Evolutionary conservation across 352 stramenopile species (phyloP), one percentile per base, ranked within the genome.

Genomic region (Globisporangium acanthophoron): DNA sequence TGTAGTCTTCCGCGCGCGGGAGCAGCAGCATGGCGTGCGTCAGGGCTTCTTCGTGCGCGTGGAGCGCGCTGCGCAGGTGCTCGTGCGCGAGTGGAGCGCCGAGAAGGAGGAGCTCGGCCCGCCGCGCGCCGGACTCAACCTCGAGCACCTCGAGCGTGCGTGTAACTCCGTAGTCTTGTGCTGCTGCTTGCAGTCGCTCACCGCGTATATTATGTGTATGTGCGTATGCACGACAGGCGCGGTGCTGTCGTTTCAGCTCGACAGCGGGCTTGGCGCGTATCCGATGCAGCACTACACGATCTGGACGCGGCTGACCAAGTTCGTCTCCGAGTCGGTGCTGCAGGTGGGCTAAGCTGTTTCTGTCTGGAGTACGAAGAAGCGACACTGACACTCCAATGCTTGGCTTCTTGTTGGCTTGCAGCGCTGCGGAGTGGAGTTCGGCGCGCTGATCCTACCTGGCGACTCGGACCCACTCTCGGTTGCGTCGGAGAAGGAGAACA

Each of bases 1-100:
- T 44, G 81, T 95, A 4, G 67, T 95, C 18, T 95, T 91, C 64
- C 78, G 80, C 11, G 79, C 85, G 18, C 71, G 70, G 8, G 80
- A 91, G 53, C 81, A 92, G 40, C 79, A 90, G 51, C 80, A 93
- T 46, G 83, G 83, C 40, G 86, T 93, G 11, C 81, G 85, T 3
- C 83, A 95, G 59, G 83, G 83, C 13, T 93, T 95, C 57, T 95
- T 95, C 56, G 37, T 93, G 0, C 59, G 85, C 41, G 62, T 95
- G 13, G 61, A 84, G 64, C 59, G 65, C 39, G 69, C 87, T 40
- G 65, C 67, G 3, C 81, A 95, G 40, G 73, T 93, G 21, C 53
- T 92, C 47, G 79, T 89, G 51, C 81, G 82, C 31, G 78, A 90
- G 54, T 95, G 85, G 85, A 89, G 74, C 54, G 31, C 76, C 12